Evolutionary conservation across 805 yeast species (phyloP).

Genomic region (Saccharomycopsis selenospora): DNA sequence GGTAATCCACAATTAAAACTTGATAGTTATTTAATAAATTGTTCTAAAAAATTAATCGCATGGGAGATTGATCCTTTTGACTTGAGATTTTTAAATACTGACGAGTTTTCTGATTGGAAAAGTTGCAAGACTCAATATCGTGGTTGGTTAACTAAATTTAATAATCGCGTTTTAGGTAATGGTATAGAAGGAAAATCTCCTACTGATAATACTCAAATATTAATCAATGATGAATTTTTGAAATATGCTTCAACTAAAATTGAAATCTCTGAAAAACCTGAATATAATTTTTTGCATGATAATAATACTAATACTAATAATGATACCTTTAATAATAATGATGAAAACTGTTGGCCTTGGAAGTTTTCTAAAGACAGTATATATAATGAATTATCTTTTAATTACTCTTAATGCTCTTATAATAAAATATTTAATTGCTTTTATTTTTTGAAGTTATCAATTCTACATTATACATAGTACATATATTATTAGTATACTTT

Average conservation of each 20-base stretch:
- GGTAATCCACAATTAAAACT: conserved; percentile 4
- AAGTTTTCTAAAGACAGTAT: conserved; percentile 5
- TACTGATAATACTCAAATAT: not conserved
- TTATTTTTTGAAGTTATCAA: not conserved
- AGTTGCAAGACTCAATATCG: conserved; percentile 12
- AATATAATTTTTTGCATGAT: not conserved
- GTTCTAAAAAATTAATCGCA: not conserved
- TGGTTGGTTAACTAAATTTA: conserved; percentile 5
- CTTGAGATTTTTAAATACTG: not conserved
- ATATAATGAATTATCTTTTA: conserved; percentile 13
- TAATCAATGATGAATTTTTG: conserved; percentile 11
- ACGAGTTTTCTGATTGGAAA: conserved; percentile 3
- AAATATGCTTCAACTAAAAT: conserved; percentile 15
- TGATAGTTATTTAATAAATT: not conserved
- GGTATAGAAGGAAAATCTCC: conserved; percentile 6
- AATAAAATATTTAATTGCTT: not conserved
- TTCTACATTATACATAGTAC: not conserved
- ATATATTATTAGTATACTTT: not conserved
- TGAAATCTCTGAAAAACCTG: not conserved
- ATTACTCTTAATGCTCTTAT: too few species aligned
- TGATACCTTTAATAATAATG: not conserved
- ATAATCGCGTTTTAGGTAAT: not conserved
- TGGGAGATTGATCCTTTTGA: conserved; percentile 3
- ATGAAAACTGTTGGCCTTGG: conserved; percentile 2
- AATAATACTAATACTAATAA: not conserved